Base-by-base conservation (phyloP, 805 yeast species). In the Tetrapisispora namnaoensis region DNA sequence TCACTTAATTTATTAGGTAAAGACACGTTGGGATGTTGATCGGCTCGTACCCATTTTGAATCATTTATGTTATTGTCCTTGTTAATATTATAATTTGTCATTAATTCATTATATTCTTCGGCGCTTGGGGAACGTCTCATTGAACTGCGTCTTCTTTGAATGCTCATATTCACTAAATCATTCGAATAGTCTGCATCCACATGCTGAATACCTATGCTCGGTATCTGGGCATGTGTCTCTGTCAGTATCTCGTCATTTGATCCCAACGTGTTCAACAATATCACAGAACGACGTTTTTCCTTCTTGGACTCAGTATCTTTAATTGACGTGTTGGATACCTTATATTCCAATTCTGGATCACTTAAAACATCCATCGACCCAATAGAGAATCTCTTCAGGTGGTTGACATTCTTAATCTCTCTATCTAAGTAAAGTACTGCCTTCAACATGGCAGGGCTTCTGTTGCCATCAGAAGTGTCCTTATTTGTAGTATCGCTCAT, bases 41-140 rank as follows among this genome's bases (percentile, higher is more conserved):
- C 80, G 1, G 98, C 99, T 0, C 98, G 98, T 1, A 93, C 97
- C 99, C 99, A 91, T 47, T 91, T 70, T 32, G 86, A 67, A 49
- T 77, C 70, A 44, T 76, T 75, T 17, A 76, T 67, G 6, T 45
- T 21, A 17, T 40, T 28, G n/a, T 7, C 28, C 6, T 18, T 18
- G 3, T 42, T 20, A 5, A 11, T 3, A 20, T 8, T 45, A n/a
- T 18, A 13, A 4, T 20, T 17, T 14, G 5, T 6, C 10, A 35
- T 8, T 6, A 20, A 17, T 18, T 17, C 38, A 11, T 10, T 21
- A 4, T 28, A 17, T 20, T 20, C 18, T 4, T 35, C 3, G 11
- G 37, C n/a, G 3, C 16, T 42, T 5, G 32, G 5, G 4, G 16
- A 16, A 3, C 14, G 20, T 18, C 44, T 42, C 6, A 30, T 14